A percentile compares a stretch with the other conserved stretches of the same genome.
Conservation (phyloP, 306 rosid genomes). For the Macrotyloma uniflorum region DNA sequence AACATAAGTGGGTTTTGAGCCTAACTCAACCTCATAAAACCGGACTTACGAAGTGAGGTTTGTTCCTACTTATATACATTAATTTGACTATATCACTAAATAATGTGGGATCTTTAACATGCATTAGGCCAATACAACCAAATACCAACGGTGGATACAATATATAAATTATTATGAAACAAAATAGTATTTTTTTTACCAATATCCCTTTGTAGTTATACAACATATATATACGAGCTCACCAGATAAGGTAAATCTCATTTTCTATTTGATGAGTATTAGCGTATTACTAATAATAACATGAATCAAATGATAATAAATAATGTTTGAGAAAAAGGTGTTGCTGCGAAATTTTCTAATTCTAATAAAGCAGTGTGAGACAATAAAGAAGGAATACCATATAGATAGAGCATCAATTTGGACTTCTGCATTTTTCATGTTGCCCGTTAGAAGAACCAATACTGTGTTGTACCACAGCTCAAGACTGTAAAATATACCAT, state of each 20-base stretch:
- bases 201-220: no score
- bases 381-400: conserved; percentile 42
- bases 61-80: no score
- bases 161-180: background rate
- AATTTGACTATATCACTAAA: no score
- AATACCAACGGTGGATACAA: background rate
- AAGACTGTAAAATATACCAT: conserved; percentile 37
- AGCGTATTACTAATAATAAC: no score
- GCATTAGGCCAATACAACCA: background rate
- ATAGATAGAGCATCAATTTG: conserved; percentile 59
- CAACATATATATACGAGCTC: background rate
- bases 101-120: no score
- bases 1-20: no score
- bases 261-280: background rate
- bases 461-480: conserved; percentile 62
- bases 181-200: background rate
- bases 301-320: background rate
- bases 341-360: no score
- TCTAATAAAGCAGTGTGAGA: background rate
- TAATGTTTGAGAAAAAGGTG: background rate
- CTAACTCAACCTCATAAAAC: no score
- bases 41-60: no score
- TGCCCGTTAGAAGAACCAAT: conserved; percentile 55
- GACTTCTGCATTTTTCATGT: conserved; percentile 52
- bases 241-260: background rate